Conservation (phyloP, 306 rosid genomes). For the Aeschynomene evenia region DNA sequence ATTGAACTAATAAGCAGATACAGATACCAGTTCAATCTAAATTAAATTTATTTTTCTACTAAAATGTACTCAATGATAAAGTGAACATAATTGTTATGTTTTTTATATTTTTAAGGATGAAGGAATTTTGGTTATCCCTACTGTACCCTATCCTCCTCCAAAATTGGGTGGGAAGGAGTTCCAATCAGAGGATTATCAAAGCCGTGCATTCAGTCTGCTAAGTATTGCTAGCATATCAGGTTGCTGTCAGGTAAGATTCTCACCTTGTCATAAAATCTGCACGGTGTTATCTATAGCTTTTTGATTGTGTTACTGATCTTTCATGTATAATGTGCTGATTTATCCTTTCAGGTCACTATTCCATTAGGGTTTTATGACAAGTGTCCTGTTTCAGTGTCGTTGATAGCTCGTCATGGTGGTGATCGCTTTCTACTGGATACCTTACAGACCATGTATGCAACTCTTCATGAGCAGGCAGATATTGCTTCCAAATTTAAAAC, state of each 20-base stretch:
- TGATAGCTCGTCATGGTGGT: slow-evolving; percentile 91
- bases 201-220: slow-evolving; percentile 61
- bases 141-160: slow-evolving; percentile 88
- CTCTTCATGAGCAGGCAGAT: slow-evolving; percentile 84
- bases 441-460: slow-evolving; percentile 54
- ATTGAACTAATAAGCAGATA: neutral
- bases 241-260: slow-evolving; percentile 80
- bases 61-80: neutral
- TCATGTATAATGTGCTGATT: slow-evolving; percentile 15
- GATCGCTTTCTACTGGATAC: slow-evolving; percentile 93
- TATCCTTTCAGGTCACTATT: slow-evolving; percentile 70
- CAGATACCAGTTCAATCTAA: neutral
- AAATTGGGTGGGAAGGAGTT: slow-evolving; percentile 84
- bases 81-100: neutral
- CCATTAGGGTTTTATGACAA: slow-evolving; percentile 81
- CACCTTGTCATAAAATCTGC: slow-evolving; percentile 3
- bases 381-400: slow-evolving; percentile 80
- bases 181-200: slow-evolving; percentile 65
- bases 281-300: neutral
- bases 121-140: slow-evolving; percentile 89
- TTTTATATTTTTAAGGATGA: slow-evolving; percentile 64
- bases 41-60: neutral
- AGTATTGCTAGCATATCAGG: slow-evolving; percentile 97
- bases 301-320: slow-evolving; percentile 2
- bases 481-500: slow-evolving; percentile 61